phyloP scores from a whole-genome alignment of 805 yeast genomes.

The Yarrowia hollandica region DNA sequence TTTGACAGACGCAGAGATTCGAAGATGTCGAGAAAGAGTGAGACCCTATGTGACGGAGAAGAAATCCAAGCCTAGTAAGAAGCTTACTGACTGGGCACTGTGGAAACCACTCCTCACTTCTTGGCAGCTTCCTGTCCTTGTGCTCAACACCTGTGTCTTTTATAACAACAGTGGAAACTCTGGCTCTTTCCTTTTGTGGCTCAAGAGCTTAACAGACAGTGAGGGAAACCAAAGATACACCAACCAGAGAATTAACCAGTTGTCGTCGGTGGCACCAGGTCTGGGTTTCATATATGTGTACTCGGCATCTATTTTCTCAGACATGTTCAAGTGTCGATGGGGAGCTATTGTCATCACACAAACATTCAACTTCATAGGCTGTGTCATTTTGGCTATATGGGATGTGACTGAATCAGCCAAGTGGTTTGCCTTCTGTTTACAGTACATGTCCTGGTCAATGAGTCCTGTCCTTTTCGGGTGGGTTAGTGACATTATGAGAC shows the following conservation, averaged over 20 bases:
- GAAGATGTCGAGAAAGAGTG: slow-evolving; percentile 50
- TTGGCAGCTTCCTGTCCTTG: slow-evolving; percentile 62
- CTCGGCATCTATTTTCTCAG: slow-evolving; percentile 43
- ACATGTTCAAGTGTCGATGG: slow-evolving; percentile 55
- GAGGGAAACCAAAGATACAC: slow-evolving; percentile 1
- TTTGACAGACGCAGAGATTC: slow-evolving; percentile 56
- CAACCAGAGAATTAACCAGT: slow-evolving; percentile 42
- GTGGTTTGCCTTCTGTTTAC: slow-evolving; percentile 60
- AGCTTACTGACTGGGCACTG: slow-evolving; percentile 47
- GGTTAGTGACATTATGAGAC: slow-evolving; percentile 56
- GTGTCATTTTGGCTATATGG: slow-evolving; percentile 57
- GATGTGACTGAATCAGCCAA: slow-evolving; percentile 54
- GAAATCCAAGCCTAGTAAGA: slow-evolving; percentile 38
- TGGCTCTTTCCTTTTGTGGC: slow-evolving; percentile 64
- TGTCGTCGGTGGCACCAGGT: slow-evolving; percentile 57
- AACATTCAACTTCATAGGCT: slow-evolving; percentile 52
- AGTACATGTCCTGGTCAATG: slow-evolving; percentile 59
- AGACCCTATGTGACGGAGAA: slow-evolving; percentile 28
- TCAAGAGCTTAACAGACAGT: slow-evolving; percentile 35
- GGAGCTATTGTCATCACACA: slow-evolving; percentile 43
- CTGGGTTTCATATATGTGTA: slow-evolving; percentile 50
- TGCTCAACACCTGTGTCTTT: slow-evolving; percentile 57
- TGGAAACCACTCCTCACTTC: slow-evolving; percentile 55
- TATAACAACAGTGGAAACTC: slow-evolving; percentile 59
- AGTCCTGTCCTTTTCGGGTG: slow-evolving; percentile 59